Evolutionary conservation across 352 stramenopile genomes (phyloP), one percentile per base, ranked within the genome.

Genomic region (Phytophthora pisi): DNA sequence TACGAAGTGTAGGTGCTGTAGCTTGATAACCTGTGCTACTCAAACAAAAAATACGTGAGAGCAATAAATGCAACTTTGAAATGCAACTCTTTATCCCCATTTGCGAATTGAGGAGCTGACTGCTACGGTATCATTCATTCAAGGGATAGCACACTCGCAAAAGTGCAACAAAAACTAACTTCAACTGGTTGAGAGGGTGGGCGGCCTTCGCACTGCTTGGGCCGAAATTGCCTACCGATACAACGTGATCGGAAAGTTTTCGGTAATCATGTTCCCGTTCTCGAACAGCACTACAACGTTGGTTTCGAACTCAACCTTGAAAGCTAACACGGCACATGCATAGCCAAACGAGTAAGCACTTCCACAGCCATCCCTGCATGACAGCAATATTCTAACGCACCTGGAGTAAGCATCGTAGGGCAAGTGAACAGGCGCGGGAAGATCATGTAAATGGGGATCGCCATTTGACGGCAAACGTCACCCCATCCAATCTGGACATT

Each of bases 401-500:
- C 67, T 28, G 85, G 75, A 13, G 86, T 93, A 55, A 93, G 68
- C 84, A 97, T 95, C n/a, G 91, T 95, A 9, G 93, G 92, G 56
- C 92, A 98, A 0, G 92, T 97, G 63, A 98, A 97, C 20, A 97
- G 78, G 4, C 93, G 81, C 0, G 94, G 94, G 51, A 98, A 96
- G 56, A 98, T 93, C 91, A 98, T 98, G 83, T 98, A 97, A 62
- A 98, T 96, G 5, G 94, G 94, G 50, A 98, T 97, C 24, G 82
- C 76, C 51, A 98, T 81, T 77, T 95, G 83, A 6, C 88, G 79
- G 53, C 85, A 95, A 11, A 97, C 86, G 51, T 98, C 91, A 4
- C 94, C 94, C 74, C 90, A 94, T 20, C 89, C 94, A 57, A 98
- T 96, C 66, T 98, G 93, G 28, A 98, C 88, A 72, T 96, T 98